Evolutionary conservation across 2,329 filamentous ascomycete genomes (phyloP).

Genomic region (Colletotrichum sansevieriae): DNA sequence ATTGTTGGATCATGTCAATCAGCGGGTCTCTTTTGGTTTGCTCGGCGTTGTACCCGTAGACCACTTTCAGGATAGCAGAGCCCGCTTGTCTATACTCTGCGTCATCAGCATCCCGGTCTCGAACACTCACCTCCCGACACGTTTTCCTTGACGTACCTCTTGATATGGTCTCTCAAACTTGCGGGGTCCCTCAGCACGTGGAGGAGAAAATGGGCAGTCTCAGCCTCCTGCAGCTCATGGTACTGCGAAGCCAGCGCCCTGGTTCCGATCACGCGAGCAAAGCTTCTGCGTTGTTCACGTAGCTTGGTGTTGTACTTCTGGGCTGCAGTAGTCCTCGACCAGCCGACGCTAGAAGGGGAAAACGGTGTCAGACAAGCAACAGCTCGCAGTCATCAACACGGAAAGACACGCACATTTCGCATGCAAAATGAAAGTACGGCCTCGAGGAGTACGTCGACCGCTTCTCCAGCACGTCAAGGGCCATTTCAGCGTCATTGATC

Average conservation of each 20-base stretch:
- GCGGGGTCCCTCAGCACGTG: background rate
- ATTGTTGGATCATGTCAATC: slow-evolving; percentile 34
- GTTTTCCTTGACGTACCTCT: background rate
- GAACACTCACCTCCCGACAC: too few species aligned
- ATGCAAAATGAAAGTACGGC: slow-evolving; percentile 49
- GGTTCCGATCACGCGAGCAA: slow-evolving; percentile 59
- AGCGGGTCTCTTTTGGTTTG: slow-evolving; percentile 31
- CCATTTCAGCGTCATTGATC: slow-evolving; percentile 53
- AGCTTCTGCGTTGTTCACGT: slow-evolving; percentile 54
- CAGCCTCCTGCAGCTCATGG: slow-evolving; percentile 55
- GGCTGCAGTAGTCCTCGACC: background rate
- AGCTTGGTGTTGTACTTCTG: background rate
- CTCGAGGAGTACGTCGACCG: slow-evolving; percentile 51
- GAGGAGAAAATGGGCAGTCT: slow-evolving; percentile 45
- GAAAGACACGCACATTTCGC: slow-evolving; percentile 52
- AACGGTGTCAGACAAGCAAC: background rate
- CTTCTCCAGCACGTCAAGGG: slow-evolving; percentile 54
- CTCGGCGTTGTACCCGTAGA: slow-evolving; percentile 39
- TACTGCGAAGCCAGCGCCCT: slow-evolving; percentile 55
- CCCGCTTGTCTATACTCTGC: slow-evolving; percentile 38
- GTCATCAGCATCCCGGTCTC: background rate
- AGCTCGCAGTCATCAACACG: background rate
- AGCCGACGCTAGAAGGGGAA: background rate
- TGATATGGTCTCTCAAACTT: slow-evolving; percentile 4
- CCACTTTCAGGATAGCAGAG: slow-evolving; percentile 36